These are phyloP conservation scores for Podila clonocystis DNA, from an alignment of 192 early-diverging fungal genomes.

Conservation along the genomic window DNA sequence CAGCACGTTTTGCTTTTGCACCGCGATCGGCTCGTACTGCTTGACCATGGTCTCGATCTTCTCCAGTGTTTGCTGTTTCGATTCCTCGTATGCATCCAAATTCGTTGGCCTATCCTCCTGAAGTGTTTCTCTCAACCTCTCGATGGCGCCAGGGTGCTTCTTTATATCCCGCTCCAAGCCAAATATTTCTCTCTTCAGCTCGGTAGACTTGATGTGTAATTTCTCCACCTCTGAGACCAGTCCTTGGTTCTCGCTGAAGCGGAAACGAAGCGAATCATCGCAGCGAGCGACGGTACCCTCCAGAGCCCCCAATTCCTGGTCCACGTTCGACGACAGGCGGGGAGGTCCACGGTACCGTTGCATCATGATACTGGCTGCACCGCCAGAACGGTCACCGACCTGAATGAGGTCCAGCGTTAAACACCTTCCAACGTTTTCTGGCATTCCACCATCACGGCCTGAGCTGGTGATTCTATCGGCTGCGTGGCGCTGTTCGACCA, in stretches of 20 bases:
- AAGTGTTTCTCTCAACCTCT: slow-evolving; percentile 8
- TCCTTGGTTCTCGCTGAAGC: slow-evolving; percentile 6
- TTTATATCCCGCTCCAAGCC: slow-evolving; percentile 23
- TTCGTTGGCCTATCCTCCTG: slow-evolving; percentile 73
- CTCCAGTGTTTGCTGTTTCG: slow-evolving; percentile 53
- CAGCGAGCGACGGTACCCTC: slow-evolving; percentile 37
- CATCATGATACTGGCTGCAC: slow-evolving; percentile 48
- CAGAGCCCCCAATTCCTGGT: slow-evolving; percentile 53
- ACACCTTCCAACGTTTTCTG: slow-evolving; percentile 70
- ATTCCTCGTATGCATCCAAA: slow-evolving; percentile 66
- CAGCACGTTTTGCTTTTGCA: slow-evolving; percentile 46
- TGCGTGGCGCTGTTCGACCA: slow-evolving; percentile 66
- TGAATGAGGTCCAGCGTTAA: slow-evolving; percentile 67
- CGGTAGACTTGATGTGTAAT: neutral
- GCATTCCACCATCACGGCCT: slow-evolving; percentile 57
- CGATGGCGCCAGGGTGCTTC: slow-evolving; percentile 10
- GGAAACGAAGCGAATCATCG: slow-evolving; percentile 47
- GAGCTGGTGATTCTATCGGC: slow-evolving; percentile 57
- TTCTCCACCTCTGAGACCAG: slow-evolving; percentile 6
- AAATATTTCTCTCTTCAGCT: slow-evolving; percentile 1
- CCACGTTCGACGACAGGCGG: slow-evolving; percentile 32
- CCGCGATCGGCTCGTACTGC: slow-evolving; percentile 65
- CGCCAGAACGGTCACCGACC: slow-evolving; percentile 63
- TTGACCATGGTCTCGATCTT: slow-evolving; percentile 67
- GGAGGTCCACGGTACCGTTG: slow-evolving; percentile 49